Evolutionary conservation across 768 basidiomycete species (phyloP).

Genomic region (Dentipellis fragilis): DNA sequence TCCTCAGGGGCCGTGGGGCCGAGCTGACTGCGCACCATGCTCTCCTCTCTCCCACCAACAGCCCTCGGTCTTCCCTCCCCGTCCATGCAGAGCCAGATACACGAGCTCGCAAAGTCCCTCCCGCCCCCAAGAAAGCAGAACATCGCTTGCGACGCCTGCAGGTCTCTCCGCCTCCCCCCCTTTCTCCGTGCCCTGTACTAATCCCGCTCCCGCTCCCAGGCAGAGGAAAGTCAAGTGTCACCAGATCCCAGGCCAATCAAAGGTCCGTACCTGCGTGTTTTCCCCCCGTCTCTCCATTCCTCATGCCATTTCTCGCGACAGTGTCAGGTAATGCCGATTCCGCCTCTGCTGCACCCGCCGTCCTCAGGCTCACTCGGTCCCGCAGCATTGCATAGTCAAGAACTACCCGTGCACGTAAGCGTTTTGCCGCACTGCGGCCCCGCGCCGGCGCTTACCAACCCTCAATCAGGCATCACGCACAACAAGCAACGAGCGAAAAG

Average conservation of each 20-base stretch:
- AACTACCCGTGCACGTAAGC: constrained; percentile 89
- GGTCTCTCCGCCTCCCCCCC: constrained; percentile 31
- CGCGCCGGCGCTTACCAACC: constrained; percentile 14
- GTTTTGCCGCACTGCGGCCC: constrained; percentile 10
- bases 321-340: constrained; percentile 13
- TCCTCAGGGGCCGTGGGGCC: constrained; percentile 4
- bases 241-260: constrained; percentile 56
- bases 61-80: constrained; percentile 51
- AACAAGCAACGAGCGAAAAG: constrained; percentile 80
- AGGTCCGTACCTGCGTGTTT: not conserved
- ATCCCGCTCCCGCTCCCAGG: constrained; percentile 27
- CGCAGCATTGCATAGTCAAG: constrained; percentile 75
- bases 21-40: constrained; percentile 18
- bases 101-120: constrained; percentile 69
- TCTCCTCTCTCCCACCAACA: constrained; percentile 16
- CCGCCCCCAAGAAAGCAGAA: constrained; percentile 89
- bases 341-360: not conserved
- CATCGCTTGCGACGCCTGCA: constrained; percentile 89
- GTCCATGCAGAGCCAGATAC: constrained; percentile 71
- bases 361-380: constrained; percentile 1
- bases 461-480: constrained; percentile 55
- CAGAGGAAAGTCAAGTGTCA: constrained; percentile 86
- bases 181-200: constrained; percentile 3
- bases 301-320: not conserved
- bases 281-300: not conserved